Base-by-base conservation (phyloP, 208 protist genomes). In the Phytomonas francai region DNA sequence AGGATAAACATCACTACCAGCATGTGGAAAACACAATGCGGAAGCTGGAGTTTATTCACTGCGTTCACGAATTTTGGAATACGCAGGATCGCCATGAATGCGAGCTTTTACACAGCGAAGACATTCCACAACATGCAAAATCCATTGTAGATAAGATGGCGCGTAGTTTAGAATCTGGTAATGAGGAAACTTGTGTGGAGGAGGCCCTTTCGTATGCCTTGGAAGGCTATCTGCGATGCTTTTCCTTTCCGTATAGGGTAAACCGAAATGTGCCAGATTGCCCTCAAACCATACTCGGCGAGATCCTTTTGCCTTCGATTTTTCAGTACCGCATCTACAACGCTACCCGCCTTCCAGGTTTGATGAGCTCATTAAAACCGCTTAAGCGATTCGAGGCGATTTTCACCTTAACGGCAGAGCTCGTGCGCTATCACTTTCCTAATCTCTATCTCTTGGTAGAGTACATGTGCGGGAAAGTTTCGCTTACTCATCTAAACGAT, bases 21-120 rank as follows among this genome's bases (percentile, higher is more conserved):
- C 83, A 94, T 65, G 84, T 83, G 34, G 78, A 80, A 0, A 77
- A 85, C 59, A 93, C 86, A 29, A 87, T 95, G 61, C 83, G 87
- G 39, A 95, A 91, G 73, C 70, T 92, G 70, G 89, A 95, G 78
- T 72, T 93, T 42, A 70, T 95, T 67, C 84, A 81, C 31, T 65
- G 81, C 30, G 39, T 92, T 29, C 79, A 87, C 66, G 87, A 92
- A 72, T 95, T 83, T 74, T 95, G 86, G 83, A 88, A 92, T 58
- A 76, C 83, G 39, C 89, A 92, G 66, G 85, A 94, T 70, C 67
- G 78, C 22, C 57, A 68, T 2, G 86, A 94, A 76, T 80, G 83
- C 60, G 63, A 68, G 58, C 81, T 89, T 81, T 72, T 88, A 19
- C 65, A 77, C 27, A 33, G 67, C 69, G 6, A 14, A 36, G 31